Conservation (phyloP, 2,329 filamentous ascomycete genomes). For the Trichoderma sp. region DNA sequence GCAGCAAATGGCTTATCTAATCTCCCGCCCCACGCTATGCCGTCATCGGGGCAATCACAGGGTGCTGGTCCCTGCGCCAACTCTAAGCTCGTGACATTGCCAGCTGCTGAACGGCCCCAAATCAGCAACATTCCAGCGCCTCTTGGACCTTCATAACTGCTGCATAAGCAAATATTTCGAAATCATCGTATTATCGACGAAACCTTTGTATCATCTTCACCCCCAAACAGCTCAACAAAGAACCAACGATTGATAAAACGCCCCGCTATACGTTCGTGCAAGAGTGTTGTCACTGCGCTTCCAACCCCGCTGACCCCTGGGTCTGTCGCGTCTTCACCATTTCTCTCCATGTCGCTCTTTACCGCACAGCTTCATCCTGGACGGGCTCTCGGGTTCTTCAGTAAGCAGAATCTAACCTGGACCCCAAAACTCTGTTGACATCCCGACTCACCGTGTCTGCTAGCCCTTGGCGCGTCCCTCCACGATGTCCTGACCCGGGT, state of each 20-base stretch:
- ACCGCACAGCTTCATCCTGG: slow-evolving; percentile 66
- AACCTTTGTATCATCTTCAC: neutral
- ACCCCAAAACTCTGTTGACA: too few relatives aligned
- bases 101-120: neutral
- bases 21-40: slow-evolving; percentile 19
- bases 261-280: neutral
- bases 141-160: neutral
- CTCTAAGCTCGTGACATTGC: slow-evolving; percentile 23
- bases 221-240: neutral
- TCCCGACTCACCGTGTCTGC: neutral
- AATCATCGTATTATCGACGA: neutral
- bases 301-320: slow-evolving; percentile 14
- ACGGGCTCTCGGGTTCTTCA: slow-evolving; percentile 64
- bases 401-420: slow-evolving; percentile 30
- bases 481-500: slow-evolving; percentile 86
- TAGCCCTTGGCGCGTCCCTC: slow-evolving; percentile 86
- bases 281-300: slow-evolving; percentile 1
- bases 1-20: slow-evolving; percentile 14
- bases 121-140: neutral
- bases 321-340: slow-evolving; percentile 4
- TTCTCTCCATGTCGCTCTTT: slow-evolving; percentile 49
- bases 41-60: slow-evolving; percentile 20
- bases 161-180: neutral
- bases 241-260: neutral
- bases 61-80: slow-evolving; percentile 22